Evolutionary conservation across 176 grass and related monocot genomes (phyloP), one percentile per base, ranked within the genome.

Genomic region (Panicum miliaceum): DNA sequence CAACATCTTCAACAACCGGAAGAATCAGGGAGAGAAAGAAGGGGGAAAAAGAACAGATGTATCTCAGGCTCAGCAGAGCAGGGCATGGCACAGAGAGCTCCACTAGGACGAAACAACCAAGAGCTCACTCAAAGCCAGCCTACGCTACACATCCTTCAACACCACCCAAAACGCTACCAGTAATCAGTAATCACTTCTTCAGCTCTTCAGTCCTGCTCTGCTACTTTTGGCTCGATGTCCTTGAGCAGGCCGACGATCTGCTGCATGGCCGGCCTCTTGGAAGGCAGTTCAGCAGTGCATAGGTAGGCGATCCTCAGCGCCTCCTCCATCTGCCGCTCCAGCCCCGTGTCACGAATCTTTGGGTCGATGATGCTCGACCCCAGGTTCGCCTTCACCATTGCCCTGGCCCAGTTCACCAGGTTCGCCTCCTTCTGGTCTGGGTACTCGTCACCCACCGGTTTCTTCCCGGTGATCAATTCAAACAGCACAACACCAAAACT

Each of bases 161-260:
- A 54, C 67, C 36, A 75, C 8, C 19, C 23, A 63, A 86, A 79
- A 78, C 51, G 72, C 56, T 78, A 72, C 5, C 67, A 60, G 22
- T 27, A 60, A 60, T 59, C 73, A 68, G 22, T 27, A 60, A 60
- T 59, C 73, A 68, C 37, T 82, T 20, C 23, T 61, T 62, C 10
- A 62, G 25, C 29, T 43, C 9, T 79, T 87, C 75, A 90, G 56
- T 91, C 73, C 62, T 88, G 41, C 40, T 77, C 87, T 86, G 35
- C 47, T 61, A 48, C 80, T 59, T 90, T 92, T 14, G 96, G 96
- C 71, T 99, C 96, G 34, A 99, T 92, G 88, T 99, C 96, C 90
- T 99, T 99, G 50, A 99, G 85, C 66, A 99, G 86, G 10, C 96
- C 96, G 50, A 99, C 93, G 37, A 99, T 96, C 81, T 99, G 96